Percentiles rank a stretch among this genome's conserved stretches.
These are phyloP conservation scores for Emericellopsis atlantica DNA, from an alignment of 2,329 filamentous ascomycete genomes.

Conservation along the genomic window DNA sequence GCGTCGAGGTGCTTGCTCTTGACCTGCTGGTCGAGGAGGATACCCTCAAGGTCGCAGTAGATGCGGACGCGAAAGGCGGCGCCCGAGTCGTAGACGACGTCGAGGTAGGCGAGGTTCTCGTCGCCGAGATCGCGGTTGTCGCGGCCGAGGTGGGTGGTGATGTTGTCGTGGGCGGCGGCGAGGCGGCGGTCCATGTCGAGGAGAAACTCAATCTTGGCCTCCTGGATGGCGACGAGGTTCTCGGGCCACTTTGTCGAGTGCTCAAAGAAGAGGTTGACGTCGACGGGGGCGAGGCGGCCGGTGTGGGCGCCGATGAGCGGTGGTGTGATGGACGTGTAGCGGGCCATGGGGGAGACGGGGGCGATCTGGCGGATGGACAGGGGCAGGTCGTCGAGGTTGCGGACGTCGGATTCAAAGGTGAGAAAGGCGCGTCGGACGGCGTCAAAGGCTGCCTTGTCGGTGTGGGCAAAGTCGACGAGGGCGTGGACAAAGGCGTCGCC, in stretches of 20 bases:
- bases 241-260: slow-evolving; percentile 90
- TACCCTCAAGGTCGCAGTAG: slow-evolving; percentile 77
- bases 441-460: slow-evolving; percentile 50
- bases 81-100: slow-evolving; percentile 61
- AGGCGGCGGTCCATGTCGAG: slow-evolving; percentile 64
- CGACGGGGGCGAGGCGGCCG: slow-evolving; percentile 43
- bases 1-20: slow-evolving; percentile 60
- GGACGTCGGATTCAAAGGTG: slow-evolving; percentile 63
- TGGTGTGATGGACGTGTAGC: slow-evolving; percentile 52
- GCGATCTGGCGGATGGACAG: slow-evolving; percentile 75
- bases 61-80: slow-evolving; percentile 75
- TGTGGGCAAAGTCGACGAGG: slow-evolving; percentile 29
- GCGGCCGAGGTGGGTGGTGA: slow-evolving; percentile 62
- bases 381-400: slow-evolving; percentile 69
- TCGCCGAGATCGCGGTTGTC: slow-evolving; percentile 60
- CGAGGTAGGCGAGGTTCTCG: slow-evolving; percentile 71
- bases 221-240: slow-evolving; percentile 78
- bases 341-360: slow-evolving; percentile 57
- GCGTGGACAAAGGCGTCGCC: slow-evolving; percentile 34
- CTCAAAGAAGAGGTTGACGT: slow-evolving; percentile 83
- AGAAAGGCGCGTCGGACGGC: slow-evolving; percentile 57
- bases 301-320: slow-evolving; percentile 28
- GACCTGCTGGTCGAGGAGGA: slow-evolving; percentile 64
- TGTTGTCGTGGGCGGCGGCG: slow-evolving; percentile 41
- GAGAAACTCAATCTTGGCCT: slow-evolving; percentile 85